Conservation (phyloP, 306 rosid species). For the Ormosia semicastrata region DNA sequence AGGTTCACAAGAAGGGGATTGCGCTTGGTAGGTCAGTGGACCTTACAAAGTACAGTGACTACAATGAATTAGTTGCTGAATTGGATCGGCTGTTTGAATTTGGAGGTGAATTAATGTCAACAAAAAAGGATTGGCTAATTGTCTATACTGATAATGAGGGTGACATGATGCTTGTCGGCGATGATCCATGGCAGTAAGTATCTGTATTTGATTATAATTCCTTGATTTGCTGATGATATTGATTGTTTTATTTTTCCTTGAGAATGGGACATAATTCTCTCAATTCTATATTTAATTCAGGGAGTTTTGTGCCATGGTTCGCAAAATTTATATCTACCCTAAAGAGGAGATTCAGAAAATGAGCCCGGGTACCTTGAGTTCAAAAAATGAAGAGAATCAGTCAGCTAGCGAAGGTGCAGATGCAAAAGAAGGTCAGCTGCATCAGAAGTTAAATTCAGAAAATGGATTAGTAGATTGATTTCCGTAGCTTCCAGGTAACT, state of each 20-base stretch:
- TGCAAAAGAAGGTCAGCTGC: conserved; percentile 48
- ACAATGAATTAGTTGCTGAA: conserved; percentile 66
- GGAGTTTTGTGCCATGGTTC: conserved; percentile 91
- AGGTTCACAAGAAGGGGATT: conserved; percentile 96
- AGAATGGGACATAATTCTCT: not conserved
- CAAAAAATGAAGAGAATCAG: conserved; percentile 54
- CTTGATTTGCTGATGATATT: not conserved
- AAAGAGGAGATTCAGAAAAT: conserved; percentile 90
- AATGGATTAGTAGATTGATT: conserved; percentile 26
- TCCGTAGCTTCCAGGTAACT: conserved; percentile 35
- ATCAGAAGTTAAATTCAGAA: conserved; percentile 20
- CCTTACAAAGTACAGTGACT: conserved; percentile 73
- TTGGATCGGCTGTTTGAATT: conserved; percentile 78
- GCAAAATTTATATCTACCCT: conserved; percentile 82
- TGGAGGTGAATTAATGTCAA: conserved; percentile 65
- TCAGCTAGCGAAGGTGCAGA: conserved; percentile 48
- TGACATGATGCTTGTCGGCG: conserved; percentile 98
- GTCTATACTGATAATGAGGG: conserved; percentile 86
- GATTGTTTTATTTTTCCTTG: not conserved
- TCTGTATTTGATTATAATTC: not conserved
- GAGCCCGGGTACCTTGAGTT: conserved; percentile 65
- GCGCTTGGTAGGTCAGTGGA: conserved; percentile 94
- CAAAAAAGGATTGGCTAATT: conserved; percentile 69
- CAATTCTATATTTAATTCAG: conserved; percentile 32
- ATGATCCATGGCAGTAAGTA: conserved; percentile 96